Percentiles rank a stretch among this genome's conserved stretches.
Conservation (phyloP, 306 rosid species). For the Vachellia collinsii region DNA sequence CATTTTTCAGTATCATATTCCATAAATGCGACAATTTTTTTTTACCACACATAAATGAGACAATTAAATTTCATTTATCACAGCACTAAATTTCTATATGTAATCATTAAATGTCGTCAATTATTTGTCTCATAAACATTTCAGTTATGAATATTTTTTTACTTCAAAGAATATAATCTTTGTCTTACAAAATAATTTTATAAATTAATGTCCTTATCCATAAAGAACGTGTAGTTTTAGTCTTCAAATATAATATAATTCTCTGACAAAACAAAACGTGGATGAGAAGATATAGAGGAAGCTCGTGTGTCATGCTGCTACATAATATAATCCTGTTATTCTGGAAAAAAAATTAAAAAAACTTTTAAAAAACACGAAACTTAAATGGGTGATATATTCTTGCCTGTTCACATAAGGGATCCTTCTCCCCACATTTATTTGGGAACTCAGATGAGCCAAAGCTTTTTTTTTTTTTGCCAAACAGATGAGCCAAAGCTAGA, state of each 20-base stretch:
- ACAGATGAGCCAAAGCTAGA: neutral
- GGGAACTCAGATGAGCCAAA: neutral
- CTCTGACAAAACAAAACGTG: neutral
- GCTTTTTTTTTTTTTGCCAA: no score
- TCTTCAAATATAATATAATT: neutral
- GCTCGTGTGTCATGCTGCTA: neutral
- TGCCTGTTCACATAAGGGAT: slow-evolving; percentile 26
- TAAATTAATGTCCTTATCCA: neutral
- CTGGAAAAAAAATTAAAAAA: neutral
- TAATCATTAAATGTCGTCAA: no score
- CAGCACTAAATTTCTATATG: no score
- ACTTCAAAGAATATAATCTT: no score
- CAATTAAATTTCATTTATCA: no score
- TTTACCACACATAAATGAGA: no score
- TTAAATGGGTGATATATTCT: slow-evolving; percentile 16
- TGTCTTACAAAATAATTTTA: neutral
- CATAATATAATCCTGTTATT: neutral
- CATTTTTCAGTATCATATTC: no score
- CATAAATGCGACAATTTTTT: no score
- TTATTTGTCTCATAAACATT: no score
- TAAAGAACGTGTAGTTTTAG: neutral
- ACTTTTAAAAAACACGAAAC: neutral
- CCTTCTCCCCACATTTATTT: neutral
- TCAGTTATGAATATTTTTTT: no score
- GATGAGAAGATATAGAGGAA: neutral